Percentiles rank a stretch among this genome's conserved stretches.
These are phyloP conservation scores for Cucumis cinereus DNA, from an alignment of 306 rosid genomes.

Conservation along the genomic window DNA sequence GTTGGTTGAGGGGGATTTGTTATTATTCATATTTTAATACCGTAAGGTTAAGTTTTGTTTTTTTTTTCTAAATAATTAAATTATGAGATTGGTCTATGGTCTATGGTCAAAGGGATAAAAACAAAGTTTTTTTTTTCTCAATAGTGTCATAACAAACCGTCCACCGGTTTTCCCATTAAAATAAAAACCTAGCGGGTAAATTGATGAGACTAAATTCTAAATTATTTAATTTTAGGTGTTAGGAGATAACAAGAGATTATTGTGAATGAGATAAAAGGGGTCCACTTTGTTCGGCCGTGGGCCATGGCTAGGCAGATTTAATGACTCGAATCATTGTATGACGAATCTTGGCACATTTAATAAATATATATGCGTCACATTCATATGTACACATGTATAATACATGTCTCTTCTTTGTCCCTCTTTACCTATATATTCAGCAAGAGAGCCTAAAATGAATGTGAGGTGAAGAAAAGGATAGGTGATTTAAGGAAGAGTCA, in stretches of 20 bases:
- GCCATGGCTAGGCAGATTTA: neutral
- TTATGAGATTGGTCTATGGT: neutral
- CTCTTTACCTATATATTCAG: neutral
- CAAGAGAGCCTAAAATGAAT: neutral
- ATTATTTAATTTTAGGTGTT: neutral
- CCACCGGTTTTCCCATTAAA: neutral
- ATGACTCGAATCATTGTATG: neutral
- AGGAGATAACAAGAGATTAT: neutral
- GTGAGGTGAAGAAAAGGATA: neutral
- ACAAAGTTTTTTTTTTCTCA: neutral
- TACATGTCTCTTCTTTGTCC: neutral
- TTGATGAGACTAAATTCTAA: neutral
- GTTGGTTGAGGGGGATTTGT: neutral
- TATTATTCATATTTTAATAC: neutral
- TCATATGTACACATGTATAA: no score
- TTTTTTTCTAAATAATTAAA: neutral
- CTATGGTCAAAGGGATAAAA: neutral
- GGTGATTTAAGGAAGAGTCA: neutral
- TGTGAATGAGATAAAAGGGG: neutral
- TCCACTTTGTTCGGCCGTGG: neutral
- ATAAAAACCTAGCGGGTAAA: neutral
- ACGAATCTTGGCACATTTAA: neutral
- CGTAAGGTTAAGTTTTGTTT: neutral
- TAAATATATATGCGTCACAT: neutral
- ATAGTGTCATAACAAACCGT: neutral